These are phyloP conservation scores for Aspergillus baeticus DNA, from an alignment of 495 filamentous ascomycete genomes.

Conservation along the genomic window DNA sequence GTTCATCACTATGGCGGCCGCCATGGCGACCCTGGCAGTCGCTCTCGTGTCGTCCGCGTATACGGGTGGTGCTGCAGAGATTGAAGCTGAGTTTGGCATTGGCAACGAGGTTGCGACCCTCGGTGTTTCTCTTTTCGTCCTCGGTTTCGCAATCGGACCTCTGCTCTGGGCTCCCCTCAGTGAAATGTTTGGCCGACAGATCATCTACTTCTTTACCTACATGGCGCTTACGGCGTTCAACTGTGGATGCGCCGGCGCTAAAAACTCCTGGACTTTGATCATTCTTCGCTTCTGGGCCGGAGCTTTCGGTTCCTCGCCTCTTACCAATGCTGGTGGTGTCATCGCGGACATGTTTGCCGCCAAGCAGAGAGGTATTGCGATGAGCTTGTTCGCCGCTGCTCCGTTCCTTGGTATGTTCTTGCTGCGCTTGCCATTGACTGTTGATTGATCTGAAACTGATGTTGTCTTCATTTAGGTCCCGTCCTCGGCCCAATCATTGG, in stretches of 20 bases:
- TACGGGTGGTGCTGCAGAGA: constrained; percentile 65
- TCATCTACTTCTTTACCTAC: constrained; percentile 66
- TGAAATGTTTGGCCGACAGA: constrained; percentile 72
- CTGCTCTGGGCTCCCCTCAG: constrained; percentile 65
- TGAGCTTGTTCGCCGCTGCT: constrained; percentile 62
- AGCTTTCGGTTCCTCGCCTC: constrained; percentile 70
- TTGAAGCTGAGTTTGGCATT: constrained; percentile 58
- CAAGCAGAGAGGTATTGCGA: constrained; percentile 61
- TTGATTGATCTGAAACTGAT: not conserved
- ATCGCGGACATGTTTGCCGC: constrained; percentile 74
- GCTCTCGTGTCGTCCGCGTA: constrained; percentile 77
- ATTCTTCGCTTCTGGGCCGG: constrained; percentile 78
- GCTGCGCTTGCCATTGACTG: not conserved
- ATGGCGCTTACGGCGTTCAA: constrained; percentile 66
- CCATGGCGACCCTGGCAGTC: constrained; percentile 69
- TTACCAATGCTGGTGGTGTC: constrained; percentile 73
- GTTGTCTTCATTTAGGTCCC: constrained; percentile 38
- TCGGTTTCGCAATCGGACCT: constrained; percentile 69
- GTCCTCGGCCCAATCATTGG: constrained; percentile 59
- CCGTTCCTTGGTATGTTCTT: constrained; percentile 55
- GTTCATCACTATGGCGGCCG: constrained; percentile 63
- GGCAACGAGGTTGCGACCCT: constrained; percentile 60
- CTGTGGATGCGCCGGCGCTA: constrained; percentile 58
- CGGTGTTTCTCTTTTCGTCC: constrained; percentile 71
- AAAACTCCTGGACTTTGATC: constrained; percentile 64